phyloP scores from a whole-genome alignment of 139 green algal genomes.

The Haematococcus sp. region DNA sequence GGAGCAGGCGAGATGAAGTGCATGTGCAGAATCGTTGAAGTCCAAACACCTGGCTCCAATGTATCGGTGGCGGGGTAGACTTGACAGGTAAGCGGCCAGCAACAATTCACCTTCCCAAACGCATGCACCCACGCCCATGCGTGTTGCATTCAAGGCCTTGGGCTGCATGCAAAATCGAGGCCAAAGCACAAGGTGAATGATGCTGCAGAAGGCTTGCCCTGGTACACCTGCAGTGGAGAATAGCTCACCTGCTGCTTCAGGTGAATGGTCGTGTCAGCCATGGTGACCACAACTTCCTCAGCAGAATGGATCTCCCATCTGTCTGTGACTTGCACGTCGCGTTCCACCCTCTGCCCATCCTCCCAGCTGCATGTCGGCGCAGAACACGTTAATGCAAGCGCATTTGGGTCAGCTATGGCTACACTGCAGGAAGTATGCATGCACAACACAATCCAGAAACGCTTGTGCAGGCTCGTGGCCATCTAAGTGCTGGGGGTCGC shows the following conservation, averaged over 20 bases:
- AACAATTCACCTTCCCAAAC: constrained; percentile 60
- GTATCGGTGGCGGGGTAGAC: constrained; percentile 39
- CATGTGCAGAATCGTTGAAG: too few species aligned
- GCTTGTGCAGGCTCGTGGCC: too few species aligned
- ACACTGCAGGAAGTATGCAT: too few species aligned
- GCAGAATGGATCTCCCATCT: constrained; percentile 29
- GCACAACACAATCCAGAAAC: too few species aligned
- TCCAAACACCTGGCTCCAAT: constrained; percentile 37
- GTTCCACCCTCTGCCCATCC: constrained; percentile 16
- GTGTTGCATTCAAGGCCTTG: constrained; percentile 44
- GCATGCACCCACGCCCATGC: constrained; percentile 55
- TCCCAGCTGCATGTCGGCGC: constrained; percentile 7
- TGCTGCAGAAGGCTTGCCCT: too few species aligned
- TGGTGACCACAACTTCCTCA: constrained; percentile 17
- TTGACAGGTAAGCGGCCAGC: constrained; percentile 49
- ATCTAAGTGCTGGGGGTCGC: too few species aligned
- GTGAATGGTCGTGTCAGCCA: neutral
- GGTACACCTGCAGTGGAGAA: too few species aligned
- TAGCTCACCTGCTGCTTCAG: constrained; percentile 15
- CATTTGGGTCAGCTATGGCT: too few species aligned
- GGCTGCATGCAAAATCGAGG: constrained; percentile 35
- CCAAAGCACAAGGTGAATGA: too few species aligned
- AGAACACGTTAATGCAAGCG: too few species aligned
- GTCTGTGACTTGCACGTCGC: constrained; percentile 27
- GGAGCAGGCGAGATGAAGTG: too few species aligned